These are phyloP conservation scores for Alectoria sarmentosa DNA, from an alignment of 495 filamentous ascomycete species.

Conservation along the genomic window DNA sequence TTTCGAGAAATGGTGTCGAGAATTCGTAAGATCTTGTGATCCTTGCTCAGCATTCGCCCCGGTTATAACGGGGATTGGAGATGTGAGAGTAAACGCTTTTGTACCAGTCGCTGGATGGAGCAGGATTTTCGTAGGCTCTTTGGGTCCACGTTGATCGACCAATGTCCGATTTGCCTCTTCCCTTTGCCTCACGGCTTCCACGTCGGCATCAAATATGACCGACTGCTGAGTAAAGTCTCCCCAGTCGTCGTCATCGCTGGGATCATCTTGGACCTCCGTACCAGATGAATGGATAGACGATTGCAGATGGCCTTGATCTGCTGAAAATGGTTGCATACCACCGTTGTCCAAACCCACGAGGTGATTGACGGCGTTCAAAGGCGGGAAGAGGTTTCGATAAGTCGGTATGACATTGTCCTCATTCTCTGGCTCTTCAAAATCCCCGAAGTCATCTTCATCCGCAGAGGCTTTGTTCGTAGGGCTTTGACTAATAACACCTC, in stretches of 20 bases:
- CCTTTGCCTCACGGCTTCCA: conserved; percentile 21
- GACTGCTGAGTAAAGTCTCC: conserved; percentile 44
- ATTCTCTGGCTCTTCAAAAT: conserved; percentile 55
- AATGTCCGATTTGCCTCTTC: conserved; percentile 9
- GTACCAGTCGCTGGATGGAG: neutral
- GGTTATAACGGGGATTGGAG: neutral
- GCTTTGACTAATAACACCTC: neutral
- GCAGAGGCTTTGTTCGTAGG: conserved; percentile 36
- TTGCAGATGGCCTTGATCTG: neutral
- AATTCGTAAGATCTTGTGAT: too few relatives aligned
- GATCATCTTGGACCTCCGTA: conserved; percentile 1
- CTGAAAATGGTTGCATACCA: neutral
- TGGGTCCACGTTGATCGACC: neutral
- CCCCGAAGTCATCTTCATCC: conserved; percentile 66
- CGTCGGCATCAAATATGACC: conserved; percentile 23
- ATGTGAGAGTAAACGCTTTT: conserved; percentile 1
- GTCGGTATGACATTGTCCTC: neutral
- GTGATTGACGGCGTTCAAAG: too few relatives aligned
- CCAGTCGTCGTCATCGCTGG: conserved; percentile 47
- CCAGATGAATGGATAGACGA: neutral
- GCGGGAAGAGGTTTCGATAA: neutral
- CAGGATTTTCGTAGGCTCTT: neutral
- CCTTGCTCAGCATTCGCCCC: neutral
- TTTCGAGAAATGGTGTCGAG: neutral
- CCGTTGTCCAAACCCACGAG: neutral